Conservation (phyloP, 2,329 filamentous ascomycete genomes). For the Ophiocordyceps camponoti-rufipedis region DNA sequence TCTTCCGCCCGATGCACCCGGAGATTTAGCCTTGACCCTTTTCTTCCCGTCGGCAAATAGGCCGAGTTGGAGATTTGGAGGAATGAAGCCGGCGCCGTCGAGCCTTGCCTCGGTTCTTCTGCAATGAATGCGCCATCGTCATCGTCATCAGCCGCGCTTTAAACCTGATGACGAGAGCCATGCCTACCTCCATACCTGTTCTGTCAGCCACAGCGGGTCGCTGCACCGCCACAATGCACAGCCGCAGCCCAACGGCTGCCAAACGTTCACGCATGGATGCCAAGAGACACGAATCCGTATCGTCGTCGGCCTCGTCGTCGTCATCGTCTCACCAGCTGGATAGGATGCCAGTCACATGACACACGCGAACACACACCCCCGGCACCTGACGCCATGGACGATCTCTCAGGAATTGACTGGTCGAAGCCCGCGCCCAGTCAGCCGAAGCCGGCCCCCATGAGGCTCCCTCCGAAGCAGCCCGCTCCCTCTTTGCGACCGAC, state of each 20-base stretch:
- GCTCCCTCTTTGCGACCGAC: conserved; percentile 35
- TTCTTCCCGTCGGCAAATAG: no score
- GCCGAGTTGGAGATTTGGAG: no score
- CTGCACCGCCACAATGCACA: not conserved
- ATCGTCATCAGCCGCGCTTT: no score
- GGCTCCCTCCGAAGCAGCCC: conserved; percentile 14
- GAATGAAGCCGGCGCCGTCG: no score
- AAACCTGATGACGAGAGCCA: no score
- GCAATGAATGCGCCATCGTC: no score
- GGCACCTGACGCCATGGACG: conserved; percentile 29
- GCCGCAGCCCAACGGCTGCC: not conserved
- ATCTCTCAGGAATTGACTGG: conserved; percentile 44
- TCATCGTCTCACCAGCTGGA: no score
- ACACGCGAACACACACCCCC: not conserved
- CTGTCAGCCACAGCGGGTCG: not conserved
- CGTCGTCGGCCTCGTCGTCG: not conserved
- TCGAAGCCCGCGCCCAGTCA: conserved; percentile 20
- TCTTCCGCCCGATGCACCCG: no score
- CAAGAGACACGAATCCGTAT: not conserved
- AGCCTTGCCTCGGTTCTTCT: no score
- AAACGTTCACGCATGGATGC: not conserved
- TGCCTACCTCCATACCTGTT: no score
- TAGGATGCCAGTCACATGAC: not conserved
- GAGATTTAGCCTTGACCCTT: no score
- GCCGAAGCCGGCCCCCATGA: conserved; percentile 18